These are phyloP conservation scores for Theobroma cacao DNA, from an alignment of 345 rosid species.

Conservation along the genomic window DNA sequence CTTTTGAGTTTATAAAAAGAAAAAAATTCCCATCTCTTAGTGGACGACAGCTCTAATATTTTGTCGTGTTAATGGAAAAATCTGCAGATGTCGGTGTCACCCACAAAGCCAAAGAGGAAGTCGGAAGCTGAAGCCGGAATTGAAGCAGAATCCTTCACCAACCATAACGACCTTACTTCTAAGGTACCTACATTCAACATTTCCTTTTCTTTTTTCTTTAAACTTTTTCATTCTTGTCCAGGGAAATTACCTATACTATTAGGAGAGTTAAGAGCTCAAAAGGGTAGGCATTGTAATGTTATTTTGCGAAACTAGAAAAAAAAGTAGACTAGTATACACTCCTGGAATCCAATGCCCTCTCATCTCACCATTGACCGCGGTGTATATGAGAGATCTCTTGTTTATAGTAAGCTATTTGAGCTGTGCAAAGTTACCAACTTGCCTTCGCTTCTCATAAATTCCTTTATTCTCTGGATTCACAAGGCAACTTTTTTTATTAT, in stretches of 20 bases:
- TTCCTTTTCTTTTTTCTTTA: background rate
- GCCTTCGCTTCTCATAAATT: background rate
- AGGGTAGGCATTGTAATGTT: background rate
- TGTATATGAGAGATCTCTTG: background rate
- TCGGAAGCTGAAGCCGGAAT: conserved; percentile 22
- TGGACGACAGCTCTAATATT: conserved; percentile 15
- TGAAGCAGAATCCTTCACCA: conserved; percentile 36
- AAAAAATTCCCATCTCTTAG: background rate
- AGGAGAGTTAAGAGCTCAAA: background rate
- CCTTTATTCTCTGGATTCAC: background rate
- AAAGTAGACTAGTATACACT: background rate
- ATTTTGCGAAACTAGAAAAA: background rate
- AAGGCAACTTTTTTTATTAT: too few species aligned
- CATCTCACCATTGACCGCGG: conserved; percentile 9
- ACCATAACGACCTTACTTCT: conserved; percentile 24
- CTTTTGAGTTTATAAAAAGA: background rate
- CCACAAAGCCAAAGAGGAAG: conserved; percentile 29
- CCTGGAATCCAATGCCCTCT: conserved; percentile 44
- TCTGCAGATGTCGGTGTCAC: conserved; percentile 44
- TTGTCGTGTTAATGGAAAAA: background rate
- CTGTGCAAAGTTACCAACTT: background rate
- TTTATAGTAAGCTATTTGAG: background rate
- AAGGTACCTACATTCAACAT: conserved; percentile 36
- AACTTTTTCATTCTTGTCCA: background rate
- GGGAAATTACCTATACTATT: background rate